Conservation (phyloP, 208 protist genomes). For the Wallacemonas rigidus region DNA sequence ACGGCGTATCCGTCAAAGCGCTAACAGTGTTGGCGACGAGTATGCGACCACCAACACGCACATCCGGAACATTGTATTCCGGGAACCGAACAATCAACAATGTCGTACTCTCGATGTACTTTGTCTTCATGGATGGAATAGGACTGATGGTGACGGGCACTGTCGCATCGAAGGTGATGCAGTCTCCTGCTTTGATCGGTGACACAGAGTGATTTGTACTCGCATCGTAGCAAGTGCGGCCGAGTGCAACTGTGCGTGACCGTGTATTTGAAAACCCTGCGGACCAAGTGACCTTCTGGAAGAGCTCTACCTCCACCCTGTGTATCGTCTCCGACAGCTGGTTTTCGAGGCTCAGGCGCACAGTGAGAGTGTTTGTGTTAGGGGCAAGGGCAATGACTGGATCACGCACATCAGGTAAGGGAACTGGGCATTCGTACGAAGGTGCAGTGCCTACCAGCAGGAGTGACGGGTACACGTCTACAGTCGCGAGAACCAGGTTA, state of each 20-base stretch:
- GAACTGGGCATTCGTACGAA: neutral
- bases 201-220: neutral
- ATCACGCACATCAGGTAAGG: neutral
- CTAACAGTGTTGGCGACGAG: neutral
- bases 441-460: neutral
- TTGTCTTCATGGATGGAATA: conserved; percentile 6
- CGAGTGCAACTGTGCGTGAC: neutral
- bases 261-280: neutral
- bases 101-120: conserved; percentile 9
- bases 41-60: conserved; percentile 1
- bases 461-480: conserved; percentile 10
- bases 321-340: neutral
- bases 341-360: conserved; percentile 9
- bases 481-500: neutral
- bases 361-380: conserved; percentile 6
- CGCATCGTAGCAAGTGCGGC: neutral
- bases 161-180: neutral
- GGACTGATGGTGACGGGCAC: neutral
- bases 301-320: neutral
- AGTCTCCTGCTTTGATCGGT: neutral
- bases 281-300: conserved; percentile 6
- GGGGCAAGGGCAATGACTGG: conserved; percentile 6
- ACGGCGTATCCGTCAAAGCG: neutral
- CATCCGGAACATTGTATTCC: conserved; percentile 5
- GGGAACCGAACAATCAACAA: conserved; percentile 12